Base-by-base conservation (phyloP, 106 monocot genomes). In the Dactylorhiza incarnata region DNA sequence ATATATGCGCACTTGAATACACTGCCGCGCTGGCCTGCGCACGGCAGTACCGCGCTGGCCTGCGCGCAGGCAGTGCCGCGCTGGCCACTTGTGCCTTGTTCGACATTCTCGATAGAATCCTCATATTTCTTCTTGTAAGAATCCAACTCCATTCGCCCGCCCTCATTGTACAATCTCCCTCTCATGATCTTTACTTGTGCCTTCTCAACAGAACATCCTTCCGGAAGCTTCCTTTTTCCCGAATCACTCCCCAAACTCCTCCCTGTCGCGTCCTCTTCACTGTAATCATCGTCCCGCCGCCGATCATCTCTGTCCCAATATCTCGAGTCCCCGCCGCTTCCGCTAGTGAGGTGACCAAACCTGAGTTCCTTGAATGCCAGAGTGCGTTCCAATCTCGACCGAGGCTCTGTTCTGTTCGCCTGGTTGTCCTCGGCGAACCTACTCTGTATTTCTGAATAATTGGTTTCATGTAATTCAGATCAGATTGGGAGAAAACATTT, bases 41-140 rank as follows among this genome's bases (percentile, higher is more conserved):
- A n/a, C n/a, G n/a, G n/a, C n/a, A n/a, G n/a, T n/a, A n/a, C n/a
- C n/a, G n/a, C n/a, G n/a, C n/a, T n/a, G n/a, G n/a, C n/a, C n/a
- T n/a, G n/a, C n/a, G n/a, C n/a, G n/a, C n/a, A n/a, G n/a, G n/a
- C n/a, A n/a, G n/a, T n/a, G n/a, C n/a, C n/a, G n/a, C n/a, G n/a
- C n/a, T n/a, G n/a, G n/a, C n/a, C n/a, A n/a, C n/a, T n/a, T n/a
- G n/a, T n/a, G n/a, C n/a, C 5, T 2, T 37, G 13, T 37, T 9
- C 48, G 5, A 16, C 45, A n/a, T 29, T 79, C 63, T 67, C 66
- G 48, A 73, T n/a, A 24, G 65, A 79, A 17, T 48, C 61, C 71
- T 83, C 86, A 44, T 86, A 71, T 51, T 86, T 74, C 47, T 74
- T 54, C 19, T 54, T 78, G 50, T 83, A 83, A 46, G 74, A 69